These are phyloP conservation scores for Penicillium ochrochloron DNA, from an alignment of 495 filamentous ascomycete genomes.

Conservation along the genomic window DNA sequence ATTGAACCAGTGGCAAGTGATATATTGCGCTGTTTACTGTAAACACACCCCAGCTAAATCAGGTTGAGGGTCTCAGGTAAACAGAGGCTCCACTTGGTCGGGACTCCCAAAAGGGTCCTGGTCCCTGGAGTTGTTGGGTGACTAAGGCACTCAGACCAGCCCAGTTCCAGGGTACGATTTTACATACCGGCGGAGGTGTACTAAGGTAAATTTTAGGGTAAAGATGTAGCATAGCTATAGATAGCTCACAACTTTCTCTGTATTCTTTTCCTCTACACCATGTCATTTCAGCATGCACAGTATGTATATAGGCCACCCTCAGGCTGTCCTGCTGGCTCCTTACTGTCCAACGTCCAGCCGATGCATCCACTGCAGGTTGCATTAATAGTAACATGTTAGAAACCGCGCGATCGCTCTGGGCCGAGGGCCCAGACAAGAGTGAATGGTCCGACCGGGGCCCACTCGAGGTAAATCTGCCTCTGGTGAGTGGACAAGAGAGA, in stretches of 20 bases:
- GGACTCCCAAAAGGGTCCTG: conserved; percentile 4
- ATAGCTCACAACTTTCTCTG: not conserved
- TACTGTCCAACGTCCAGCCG: not conserved
- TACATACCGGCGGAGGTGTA: not conserved
- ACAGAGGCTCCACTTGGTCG: conserved; percentile 9
- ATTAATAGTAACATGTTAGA: conserved; percentile 23
- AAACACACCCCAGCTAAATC: conserved; percentile 4
- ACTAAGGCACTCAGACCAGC: not conserved
- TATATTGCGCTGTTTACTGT: not conserved
- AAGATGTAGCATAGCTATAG: not conserved
- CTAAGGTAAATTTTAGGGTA: not conserved
- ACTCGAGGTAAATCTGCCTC: conserved; percentile 5
- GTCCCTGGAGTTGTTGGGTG: conserved; percentile 12
- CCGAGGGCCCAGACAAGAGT: not conserved
- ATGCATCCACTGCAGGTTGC: conserved; percentile 12
- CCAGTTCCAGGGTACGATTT: not conserved
- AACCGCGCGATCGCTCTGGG: not conserved
- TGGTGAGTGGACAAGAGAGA: conserved; percentile 8
- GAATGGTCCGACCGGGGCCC: not conserved
- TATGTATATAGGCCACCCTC: not conserved
- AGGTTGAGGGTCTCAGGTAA: conserved; percentile 21
- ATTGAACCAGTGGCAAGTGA: conserved; percentile 1
- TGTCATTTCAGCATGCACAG: too few species aligned
- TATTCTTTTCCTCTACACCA: too few species aligned
- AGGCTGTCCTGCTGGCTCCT: not conserved